Evolutionary conservation across 768 basidiomycete genomes (phyloP).

Genomic region (Termitomyces eurrhizus): DNA sequence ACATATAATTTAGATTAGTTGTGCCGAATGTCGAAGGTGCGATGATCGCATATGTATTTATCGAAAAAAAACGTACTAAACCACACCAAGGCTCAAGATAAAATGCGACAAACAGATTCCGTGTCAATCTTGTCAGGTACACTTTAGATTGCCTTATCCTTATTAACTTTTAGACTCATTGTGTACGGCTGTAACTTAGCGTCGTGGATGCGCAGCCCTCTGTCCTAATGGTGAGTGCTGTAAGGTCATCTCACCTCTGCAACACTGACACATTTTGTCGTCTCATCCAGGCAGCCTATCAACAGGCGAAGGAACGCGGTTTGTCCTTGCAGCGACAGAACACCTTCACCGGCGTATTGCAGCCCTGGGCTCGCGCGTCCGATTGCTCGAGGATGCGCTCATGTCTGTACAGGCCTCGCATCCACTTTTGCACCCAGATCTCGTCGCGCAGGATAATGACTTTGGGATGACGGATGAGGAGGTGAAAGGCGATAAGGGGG

Average conservation of each 20-base stretch:
- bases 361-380: conserved; percentile 49
- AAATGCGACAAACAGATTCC: conserved; percentile 83
- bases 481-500: neutral
- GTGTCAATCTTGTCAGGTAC: conserved; percentile 70
- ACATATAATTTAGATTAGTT: conserved; percentile 50
- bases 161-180: neutral
- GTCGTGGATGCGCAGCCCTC: conserved; percentile 64
- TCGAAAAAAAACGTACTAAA: conserved; percentile 9
- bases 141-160: conserved; percentile 30
- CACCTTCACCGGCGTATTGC: conserved; percentile 58
- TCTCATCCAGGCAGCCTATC: conserved; percentile 54
- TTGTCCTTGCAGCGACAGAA: conserved; percentile 63
- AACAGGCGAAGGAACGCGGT: conserved; percentile 75
- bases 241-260: conserved; percentile 3
- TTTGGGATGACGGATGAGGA: conserved; percentile 13
- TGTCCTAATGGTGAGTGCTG: conserved; percentile 61
- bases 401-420: conserved; percentile 49
- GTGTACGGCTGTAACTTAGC: conserved; percentile 25
- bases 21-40: conserved; percentile 75
- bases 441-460: conserved; percentile 31
- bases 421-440: conserved; percentile 54
- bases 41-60: conserved; percentile 41
- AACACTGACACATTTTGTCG: neutral
- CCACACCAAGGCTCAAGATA: conserved; percentile 56
- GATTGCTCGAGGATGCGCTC: conserved; percentile 53